Evolutionary conservation across 176 grass and related monocot species (phyloP).

Genomic region (Rhynchospora tenuis): DNA sequence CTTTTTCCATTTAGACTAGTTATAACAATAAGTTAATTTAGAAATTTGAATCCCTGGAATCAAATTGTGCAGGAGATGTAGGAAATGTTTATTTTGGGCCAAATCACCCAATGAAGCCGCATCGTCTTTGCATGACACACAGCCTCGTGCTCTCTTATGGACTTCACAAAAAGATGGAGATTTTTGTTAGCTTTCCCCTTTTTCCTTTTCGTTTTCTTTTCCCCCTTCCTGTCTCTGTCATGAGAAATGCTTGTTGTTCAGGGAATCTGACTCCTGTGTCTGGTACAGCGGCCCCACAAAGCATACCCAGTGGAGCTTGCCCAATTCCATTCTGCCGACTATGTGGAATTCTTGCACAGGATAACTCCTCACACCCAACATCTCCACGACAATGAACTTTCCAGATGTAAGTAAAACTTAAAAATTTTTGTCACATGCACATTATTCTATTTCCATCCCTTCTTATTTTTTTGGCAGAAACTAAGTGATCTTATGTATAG

Average conservation of each 20-base stretch:
- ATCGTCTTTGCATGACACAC: slow-evolving; percentile 98
- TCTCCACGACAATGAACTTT: slow-evolving; percentile 66
- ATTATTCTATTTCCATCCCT: background rate
- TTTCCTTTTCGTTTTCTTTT: slow-evolving; percentile 21
- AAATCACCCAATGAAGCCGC: slow-evolving; percentile 98
- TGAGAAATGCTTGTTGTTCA: background rate
- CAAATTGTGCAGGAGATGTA: slow-evolving; percentile 64
- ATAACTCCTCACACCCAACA: slow-evolving; percentile 83
- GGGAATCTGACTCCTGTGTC: background rate
- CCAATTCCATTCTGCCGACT: slow-evolving; percentile 95
- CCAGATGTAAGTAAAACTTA: slow-evolving; percentile 70
- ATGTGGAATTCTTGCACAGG: slow-evolving; percentile 97
- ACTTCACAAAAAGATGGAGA: slow-evolving; percentile 98
- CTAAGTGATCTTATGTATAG: no score
- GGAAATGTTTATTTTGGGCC: slow-evolving; percentile 98
- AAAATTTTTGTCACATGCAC: background rate
- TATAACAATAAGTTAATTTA: background rate
- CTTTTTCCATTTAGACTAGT: background rate
- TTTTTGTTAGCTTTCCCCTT: slow-evolving; percentile 65
- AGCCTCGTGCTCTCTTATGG: slow-evolving; percentile 91
- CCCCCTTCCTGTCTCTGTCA: background rate
- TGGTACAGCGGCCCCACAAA: slow-evolving; percentile 88
- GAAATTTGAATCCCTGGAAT: background rate
- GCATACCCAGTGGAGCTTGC: slow-evolving; percentile 95
- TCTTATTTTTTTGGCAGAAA: no score